These are phyloP conservation scores for Talaromyces verruculosus DNA, from an alignment of 2,329 filamentous ascomycete species.

Conservation along the genomic window DNA sequence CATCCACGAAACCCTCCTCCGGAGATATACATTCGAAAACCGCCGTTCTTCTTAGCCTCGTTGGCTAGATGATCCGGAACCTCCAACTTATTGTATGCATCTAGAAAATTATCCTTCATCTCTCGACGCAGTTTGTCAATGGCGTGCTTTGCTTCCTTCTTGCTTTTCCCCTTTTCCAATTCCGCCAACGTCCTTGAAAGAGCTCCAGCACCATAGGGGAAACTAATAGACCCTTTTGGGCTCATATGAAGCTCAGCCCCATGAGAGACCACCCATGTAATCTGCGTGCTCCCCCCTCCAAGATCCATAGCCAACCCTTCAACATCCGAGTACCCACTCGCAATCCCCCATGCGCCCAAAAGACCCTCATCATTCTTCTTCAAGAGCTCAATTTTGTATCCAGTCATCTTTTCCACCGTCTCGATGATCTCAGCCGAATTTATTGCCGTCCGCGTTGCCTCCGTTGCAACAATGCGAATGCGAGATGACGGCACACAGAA, in stretches of 20 bases:
- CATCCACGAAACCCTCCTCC: conserved; percentile 92
- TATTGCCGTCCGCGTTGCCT: conserved; percentile 77
- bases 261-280: conserved; percentile 63
- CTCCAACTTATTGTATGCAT: conserved; percentile 59
- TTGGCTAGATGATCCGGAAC: conserved; percentile 56
- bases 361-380: conserved; percentile 78
- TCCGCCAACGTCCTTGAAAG: conserved; percentile 51
- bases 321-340: conserved; percentile 68
- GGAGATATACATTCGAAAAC: conserved; percentile 75
- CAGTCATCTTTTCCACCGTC: conserved; percentile 62
- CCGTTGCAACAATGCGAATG: conserved; percentile 77
- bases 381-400: conserved; percentile 70
- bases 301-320: conserved; percentile 82
- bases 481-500: conserved; percentile 65
- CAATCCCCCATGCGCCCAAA: conserved; percentile 78
- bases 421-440: conserved; percentile 69
- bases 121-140: conserved; percentile 48
- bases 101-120: conserved; percentile 59
- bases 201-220: conserved; percentile 70
- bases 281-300: conserved; percentile 71
- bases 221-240: conserved; percentile 59
- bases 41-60: conserved; percentile 45
- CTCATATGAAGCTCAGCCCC: conserved; percentile 54
- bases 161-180: conserved; percentile 48
- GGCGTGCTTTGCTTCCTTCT: conserved; percentile 25